Evolutionary conservation across 768 basidiomycete species (phyloP), one percentile per base, ranked within the genome.

Genomic region (Trametes maxima): DNA sequence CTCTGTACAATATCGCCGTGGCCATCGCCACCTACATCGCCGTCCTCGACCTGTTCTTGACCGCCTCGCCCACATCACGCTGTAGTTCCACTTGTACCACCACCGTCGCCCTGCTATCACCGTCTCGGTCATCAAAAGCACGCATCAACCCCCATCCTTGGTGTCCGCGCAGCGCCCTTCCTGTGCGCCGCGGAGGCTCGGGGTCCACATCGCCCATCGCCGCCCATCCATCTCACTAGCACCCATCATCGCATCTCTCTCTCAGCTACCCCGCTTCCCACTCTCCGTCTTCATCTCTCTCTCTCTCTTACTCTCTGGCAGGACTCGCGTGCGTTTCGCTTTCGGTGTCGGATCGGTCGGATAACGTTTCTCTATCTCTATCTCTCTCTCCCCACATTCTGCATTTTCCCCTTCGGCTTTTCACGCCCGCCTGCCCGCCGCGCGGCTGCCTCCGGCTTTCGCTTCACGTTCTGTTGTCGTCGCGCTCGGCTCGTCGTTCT

Each of bases 341-440:
- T 51, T 52, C 53, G 44, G 36, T 49, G 53, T 57, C 48, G 54
- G 62, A 64, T 55, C 53, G 62, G 62, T 64, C 57, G 62, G 62
- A 59, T 55, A 44, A 24, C 36, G 28, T 36, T 21, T 22, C 21
- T 13, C 2, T 16, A 17, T 8, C 25, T 33, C 47, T 42, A 33
- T 24, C 42, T 22, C 24, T 39, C 17, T 24, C 17, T n/a, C 44
- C 7, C 25, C 25, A 45, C 54, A 43, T 35, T 35, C 43, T 33
- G 28, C 28, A 13, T 28, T 2, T 43, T 43, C 11, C 36, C 1
- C 25, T 46, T 54, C 19, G 5, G 53, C 54, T 17, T 19, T 43
- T 25, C 24, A n/a, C 40, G 36, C 36, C 47, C 35, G n/a, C 28
- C 16, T 21, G 5, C 12, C 33, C 12, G 44, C 16, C 35, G 21